Conservation (phyloP, 306 rosid species). For the Cicer chorassanicum region DNA sequence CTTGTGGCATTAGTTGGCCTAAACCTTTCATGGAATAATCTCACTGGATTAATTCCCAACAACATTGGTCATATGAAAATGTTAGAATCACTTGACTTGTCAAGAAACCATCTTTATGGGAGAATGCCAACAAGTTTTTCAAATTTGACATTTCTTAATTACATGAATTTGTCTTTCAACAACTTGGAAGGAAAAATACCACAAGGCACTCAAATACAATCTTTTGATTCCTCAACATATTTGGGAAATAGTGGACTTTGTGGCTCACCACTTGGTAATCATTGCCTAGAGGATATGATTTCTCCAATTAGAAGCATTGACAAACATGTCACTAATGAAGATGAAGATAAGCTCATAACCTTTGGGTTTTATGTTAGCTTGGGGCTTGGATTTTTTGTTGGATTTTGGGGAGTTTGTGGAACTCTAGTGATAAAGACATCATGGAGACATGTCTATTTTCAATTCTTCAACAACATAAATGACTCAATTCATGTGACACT, state of each 20-base stretch:
- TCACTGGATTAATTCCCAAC: constrained; percentile 44
- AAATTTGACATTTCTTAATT: background rate
- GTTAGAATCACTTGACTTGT: constrained; percentile 48
- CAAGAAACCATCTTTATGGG: constrained; percentile 34
- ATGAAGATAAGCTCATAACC: constrained; percentile 8
- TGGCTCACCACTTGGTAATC: constrained; percentile 35
- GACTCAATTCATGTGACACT: background rate
- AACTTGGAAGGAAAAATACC: constrained; percentile 24
- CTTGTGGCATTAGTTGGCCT: constrained; percentile 39
- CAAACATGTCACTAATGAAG: background rate
- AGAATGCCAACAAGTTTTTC: constrained; percentile 18
- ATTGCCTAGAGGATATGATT: constrained; percentile 1
- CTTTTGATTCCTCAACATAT: constrained; percentile 30
- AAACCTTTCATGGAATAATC: constrained; percentile 46
- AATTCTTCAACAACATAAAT: background rate
- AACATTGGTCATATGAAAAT: constrained; percentile 38
- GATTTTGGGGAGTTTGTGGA: background rate
- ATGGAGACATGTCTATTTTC: too few relatives aligned
- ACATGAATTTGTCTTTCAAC: constrained; percentile 23
- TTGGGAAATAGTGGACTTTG: constrained; percentile 42
- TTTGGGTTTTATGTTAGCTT: constrained; percentile 34
- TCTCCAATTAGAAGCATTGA: background rate
- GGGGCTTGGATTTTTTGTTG: constrained; percentile 33
- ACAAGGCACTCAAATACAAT: background rate
- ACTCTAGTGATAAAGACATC: too few relatives aligned